Evolutionary conservation across 305 asterid species (phyloP).

Genomic region (Withania somnifera): DNA sequence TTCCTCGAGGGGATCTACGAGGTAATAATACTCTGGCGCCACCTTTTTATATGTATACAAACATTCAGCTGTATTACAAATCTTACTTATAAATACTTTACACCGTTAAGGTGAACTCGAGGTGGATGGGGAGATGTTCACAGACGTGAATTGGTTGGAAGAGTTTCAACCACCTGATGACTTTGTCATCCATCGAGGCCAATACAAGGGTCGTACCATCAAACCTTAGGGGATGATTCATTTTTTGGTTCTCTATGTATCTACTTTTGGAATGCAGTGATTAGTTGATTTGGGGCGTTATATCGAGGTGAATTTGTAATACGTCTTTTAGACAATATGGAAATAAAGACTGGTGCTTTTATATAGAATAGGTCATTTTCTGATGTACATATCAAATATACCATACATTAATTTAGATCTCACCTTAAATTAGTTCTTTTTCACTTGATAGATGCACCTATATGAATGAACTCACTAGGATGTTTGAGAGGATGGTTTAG

Average conservation of each 20-base stretch:
- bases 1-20: conserved; percentile 50
- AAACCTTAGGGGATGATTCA: conserved; percentile 31
- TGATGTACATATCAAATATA: conserved; percentile 23
- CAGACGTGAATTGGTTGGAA: conserved; percentile 84
- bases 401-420: conserved; percentile 9
- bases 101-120: conserved; percentile 43
- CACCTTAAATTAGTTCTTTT: conserved; percentile 8
- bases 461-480: background rate
- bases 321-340: background rate
- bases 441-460: background rate
- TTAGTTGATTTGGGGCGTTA: conserved; percentile 4
- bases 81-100: background rate
- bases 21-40: conserved; percentile 31
- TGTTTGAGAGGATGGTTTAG: background rate
- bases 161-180: conserved; percentile 91
- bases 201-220: conserved; percentile 72
- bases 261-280: conserved; percentile 1
- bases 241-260: conserved; percentile 1
- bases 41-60: background rate
- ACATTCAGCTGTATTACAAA: background rate
- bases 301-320: conserved; percentile 6
- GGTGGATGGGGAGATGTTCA: conserved; percentile 55
- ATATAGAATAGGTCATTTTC: conserved; percentile 7
- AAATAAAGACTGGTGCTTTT: background rate
- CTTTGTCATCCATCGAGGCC: conserved; percentile 85